A percentile compares a stretch with the other conserved stretches of the same genome.
These are phyloP conservation scores for Coelastrella sp. DNA, from an alignment of 139 green algal genomes.

Conservation along the genomic window DNA sequence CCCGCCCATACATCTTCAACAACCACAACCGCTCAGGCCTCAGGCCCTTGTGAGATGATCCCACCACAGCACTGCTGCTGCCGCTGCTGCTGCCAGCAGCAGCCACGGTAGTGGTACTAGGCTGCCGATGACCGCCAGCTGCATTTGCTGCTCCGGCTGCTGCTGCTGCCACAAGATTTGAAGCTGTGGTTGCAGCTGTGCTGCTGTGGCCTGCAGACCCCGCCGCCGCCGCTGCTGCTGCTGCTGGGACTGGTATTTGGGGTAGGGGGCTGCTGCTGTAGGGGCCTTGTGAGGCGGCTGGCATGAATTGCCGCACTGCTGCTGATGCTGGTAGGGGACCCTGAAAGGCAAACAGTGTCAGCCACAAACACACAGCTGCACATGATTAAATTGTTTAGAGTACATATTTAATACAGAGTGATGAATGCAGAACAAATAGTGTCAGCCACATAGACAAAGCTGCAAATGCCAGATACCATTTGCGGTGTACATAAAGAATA, in stretches of 20 bases:
- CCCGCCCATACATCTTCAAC: conserved; percentile 63
- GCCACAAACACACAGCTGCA: not conserved
- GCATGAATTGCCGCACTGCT: conserved; percentile 44
- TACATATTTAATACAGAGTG: too few species aligned
- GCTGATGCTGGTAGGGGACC: conserved; percentile 34
- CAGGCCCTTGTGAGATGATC: not conserved
- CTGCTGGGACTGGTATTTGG: not conserved
- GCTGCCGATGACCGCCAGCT: not conserved
- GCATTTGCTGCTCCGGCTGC: not conserved
- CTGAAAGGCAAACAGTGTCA: not conserved
- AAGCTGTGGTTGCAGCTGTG: not conserved
- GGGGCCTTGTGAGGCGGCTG: conserved; percentile 16
- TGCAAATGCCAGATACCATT: too few species aligned
- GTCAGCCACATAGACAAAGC: too few species aligned
- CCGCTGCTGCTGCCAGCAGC: conserved; percentile 11
- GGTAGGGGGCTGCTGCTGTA: conserved; percentile 8
- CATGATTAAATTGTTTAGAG: too few species aligned
- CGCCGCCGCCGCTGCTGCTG: not conserved
- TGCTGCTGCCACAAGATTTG: conserved; percentile 7
- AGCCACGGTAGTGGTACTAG: not conserved
- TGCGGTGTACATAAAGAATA: too few species aligned
- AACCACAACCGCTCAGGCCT: conserved; percentile 39
- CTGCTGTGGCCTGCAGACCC: conserved; percentile 9
- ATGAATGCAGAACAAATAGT: too few species aligned
- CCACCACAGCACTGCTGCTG: not conserved